A percentile compares a stretch with the other conserved stretches of the same genome.
Conservation (phyloP, 345 rosid genomes). For the Mangifera indica region DNA sequence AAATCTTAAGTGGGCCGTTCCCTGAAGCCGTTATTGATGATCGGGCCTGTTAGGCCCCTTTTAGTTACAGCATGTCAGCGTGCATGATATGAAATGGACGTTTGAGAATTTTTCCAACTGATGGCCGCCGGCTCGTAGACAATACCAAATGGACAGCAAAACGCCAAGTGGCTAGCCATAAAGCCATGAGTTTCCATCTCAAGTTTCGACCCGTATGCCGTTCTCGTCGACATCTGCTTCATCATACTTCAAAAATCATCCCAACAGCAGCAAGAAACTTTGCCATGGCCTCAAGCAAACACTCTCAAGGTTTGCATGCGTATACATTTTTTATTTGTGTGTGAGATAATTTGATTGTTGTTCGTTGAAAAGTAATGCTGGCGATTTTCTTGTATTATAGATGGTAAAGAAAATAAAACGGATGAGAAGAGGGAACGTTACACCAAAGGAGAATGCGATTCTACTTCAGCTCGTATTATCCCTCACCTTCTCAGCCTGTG, state of each 20-base stretch:
- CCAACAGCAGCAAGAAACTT: not conserved
- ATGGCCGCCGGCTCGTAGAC: not conserved
- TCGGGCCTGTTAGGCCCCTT: no score
- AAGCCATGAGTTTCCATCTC: constrained; percentile 6
- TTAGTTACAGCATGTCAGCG: no score
- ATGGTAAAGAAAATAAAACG: constrained; percentile 22
- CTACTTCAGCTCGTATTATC: constrained; percentile 40
- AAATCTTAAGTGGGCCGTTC: no score
- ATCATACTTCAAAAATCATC: not conserved
- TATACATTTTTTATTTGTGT: not conserved
- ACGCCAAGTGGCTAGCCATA: constrained; percentile 27
- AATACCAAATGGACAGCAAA: constrained; percentile 18
- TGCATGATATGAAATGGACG: not conserved
- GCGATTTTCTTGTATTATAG: not conserved
- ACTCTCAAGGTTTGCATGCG: constrained; percentile 7
- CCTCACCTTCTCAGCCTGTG: constrained; percentile 83
- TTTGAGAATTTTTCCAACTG: not conserved
- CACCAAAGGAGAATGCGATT: constrained; percentile 54
- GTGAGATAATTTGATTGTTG: not conserved
- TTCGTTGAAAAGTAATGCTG: not conserved
- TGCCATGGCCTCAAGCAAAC: not conserved
- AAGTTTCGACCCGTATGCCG: not conserved
- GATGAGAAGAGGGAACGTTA: constrained; percentile 40
- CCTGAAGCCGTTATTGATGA: no score
- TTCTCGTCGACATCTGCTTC: not conserved